These are phyloP conservation scores for Lactifluus hygrophoroides DNA, from an alignment of 768 basidiomycete species.

Conservation along the genomic window DNA sequence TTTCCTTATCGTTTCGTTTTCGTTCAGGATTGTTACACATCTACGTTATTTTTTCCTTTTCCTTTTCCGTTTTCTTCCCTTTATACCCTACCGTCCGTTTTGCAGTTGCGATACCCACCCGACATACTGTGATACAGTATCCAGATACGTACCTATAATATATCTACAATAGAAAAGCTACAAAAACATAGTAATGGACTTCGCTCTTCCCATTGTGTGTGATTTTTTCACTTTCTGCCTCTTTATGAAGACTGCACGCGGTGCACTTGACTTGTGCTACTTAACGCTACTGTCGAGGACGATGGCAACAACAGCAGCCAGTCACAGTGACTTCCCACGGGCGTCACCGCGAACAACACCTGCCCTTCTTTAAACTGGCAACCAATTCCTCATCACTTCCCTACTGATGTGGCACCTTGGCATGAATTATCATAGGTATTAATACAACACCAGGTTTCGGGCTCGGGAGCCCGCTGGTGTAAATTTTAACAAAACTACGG, in stretches of 20 bases:
- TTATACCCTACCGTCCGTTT: not conserved
- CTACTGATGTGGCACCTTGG: not conserved
- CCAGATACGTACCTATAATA: not conserved
- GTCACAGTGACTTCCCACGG: too few relatives aligned
- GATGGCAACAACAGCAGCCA: not conserved
- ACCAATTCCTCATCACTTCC: too few relatives aligned
- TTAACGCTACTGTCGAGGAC: not conserved
- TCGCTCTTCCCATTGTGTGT: too few relatives aligned
- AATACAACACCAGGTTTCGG: too few relatives aligned
- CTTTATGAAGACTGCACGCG: too few relatives aligned
- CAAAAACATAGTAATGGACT: not conserved
- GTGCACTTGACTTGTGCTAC: too few relatives aligned
- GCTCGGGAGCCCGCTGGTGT: not conserved
- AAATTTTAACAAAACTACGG: not conserved
- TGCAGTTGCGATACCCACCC: not conserved
- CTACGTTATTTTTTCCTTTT: too few relatives aligned
- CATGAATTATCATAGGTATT: not conserved
- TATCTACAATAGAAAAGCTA: not conserved
- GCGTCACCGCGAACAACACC: too few relatives aligned
- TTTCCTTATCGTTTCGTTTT: not conserved
- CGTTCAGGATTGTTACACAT: too few relatives aligned
- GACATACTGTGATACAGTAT: not conserved
- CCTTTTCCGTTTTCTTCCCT: not conserved
- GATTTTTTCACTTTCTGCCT: too few relatives aligned
- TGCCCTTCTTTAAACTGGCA: too few relatives aligned